Conservation (phyloP, 768 basidiomycete species). For the Psilocybe tampanensis region DNA sequence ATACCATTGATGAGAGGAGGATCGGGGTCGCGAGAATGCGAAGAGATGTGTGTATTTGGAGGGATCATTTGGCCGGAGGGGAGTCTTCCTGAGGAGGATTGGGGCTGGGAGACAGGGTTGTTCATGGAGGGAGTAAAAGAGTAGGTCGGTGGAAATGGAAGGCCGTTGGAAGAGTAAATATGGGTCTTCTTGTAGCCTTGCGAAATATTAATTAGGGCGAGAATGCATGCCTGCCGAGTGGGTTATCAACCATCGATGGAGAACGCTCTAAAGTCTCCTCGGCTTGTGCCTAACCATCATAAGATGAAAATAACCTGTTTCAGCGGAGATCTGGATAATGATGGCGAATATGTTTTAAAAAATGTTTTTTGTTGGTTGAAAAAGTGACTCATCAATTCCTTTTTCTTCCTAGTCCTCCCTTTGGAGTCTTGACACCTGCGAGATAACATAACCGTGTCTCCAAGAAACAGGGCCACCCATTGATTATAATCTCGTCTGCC, state of each 20-base stretch:
- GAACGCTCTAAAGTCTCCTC: neutral
- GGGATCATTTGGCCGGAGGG: slow-evolving; percentile 30
- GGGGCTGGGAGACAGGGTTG: slow-evolving; percentile 28
- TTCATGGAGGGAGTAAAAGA: slow-evolving; percentile 9
- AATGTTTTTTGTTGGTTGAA: too few species aligned
- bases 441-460: neutral
- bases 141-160: slow-evolving; percentile 29
- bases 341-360: too few species aligned
- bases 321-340: too few species aligned
- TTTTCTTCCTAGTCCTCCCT: too few species aligned
- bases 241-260: slow-evolving; percentile 2
- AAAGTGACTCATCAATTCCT: too few species aligned
- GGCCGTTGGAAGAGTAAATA: slow-evolving; percentile 26
- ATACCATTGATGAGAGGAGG: slow-evolving; percentile 25
- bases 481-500: neutral
- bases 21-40: slow-evolving; percentile 22
- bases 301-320: neutral
- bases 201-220: slow-evolving; percentile 20
- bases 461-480: neutral
- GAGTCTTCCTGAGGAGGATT: slow-evolving; percentile 34
- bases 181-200: slow-evolving; percentile 18
- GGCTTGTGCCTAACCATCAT: slow-evolving; percentile 5
- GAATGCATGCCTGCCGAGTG: slow-evolving; percentile 1
- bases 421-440: too few species aligned
- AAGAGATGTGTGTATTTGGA: slow-evolving; percentile 20